Evolutionary conservation across 768 basidiomycete genomes (phyloP).

Genomic region (Naganishia kalamii): DNA sequence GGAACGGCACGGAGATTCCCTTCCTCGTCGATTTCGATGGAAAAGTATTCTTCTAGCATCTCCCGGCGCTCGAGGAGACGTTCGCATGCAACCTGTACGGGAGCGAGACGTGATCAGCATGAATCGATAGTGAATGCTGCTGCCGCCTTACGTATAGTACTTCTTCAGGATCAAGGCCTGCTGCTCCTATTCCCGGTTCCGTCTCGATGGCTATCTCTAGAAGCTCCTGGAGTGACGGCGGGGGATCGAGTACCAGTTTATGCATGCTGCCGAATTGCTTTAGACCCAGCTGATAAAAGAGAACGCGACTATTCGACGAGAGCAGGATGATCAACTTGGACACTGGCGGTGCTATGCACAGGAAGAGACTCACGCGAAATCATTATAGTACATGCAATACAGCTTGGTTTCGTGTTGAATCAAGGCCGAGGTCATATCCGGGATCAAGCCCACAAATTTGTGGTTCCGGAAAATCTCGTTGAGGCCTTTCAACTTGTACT

Average conservation of each 20-base stretch:
- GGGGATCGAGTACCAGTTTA: slow-evolving; percentile 71
- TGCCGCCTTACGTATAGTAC: slow-evolving; percentile 62
- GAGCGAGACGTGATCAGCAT: background rate
- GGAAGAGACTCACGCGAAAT: slow-evolving; percentile 62
- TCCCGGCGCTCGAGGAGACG: slow-evolving; percentile 52
- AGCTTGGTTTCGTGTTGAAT: slow-evolving; percentile 82
- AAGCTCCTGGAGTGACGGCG: slow-evolving; percentile 65
- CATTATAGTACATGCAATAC: slow-evolving; percentile 79
- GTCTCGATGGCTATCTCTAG: slow-evolving; percentile 71
- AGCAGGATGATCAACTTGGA: too few relatives aligned
- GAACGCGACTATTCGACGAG: slow-evolving; percentile 64
- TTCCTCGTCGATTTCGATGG: slow-evolving; percentile 57
- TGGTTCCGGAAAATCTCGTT: slow-evolving; percentile 78
- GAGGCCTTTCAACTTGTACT: slow-evolving; percentile 55
- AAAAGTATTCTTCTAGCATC: slow-evolving; percentile 92
- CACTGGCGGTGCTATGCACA: too few relatives aligned
- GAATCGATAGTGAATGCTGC: background rate
- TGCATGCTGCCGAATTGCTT: slow-evolving; percentile 82
- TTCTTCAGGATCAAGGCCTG: slow-evolving; percentile 55
- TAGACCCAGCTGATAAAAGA: slow-evolving; percentile 89
- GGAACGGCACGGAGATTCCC: slow-evolving; percentile 74
- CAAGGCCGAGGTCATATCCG: slow-evolving; percentile 65
- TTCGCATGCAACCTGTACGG: slow-evolving; percentile 26
- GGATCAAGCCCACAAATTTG: slow-evolving; percentile 86
- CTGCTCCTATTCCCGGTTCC: slow-evolving; percentile 54